Conservation (phyloP, 371 early-diverging fungal genomes). For the Circinella minor region DNA sequence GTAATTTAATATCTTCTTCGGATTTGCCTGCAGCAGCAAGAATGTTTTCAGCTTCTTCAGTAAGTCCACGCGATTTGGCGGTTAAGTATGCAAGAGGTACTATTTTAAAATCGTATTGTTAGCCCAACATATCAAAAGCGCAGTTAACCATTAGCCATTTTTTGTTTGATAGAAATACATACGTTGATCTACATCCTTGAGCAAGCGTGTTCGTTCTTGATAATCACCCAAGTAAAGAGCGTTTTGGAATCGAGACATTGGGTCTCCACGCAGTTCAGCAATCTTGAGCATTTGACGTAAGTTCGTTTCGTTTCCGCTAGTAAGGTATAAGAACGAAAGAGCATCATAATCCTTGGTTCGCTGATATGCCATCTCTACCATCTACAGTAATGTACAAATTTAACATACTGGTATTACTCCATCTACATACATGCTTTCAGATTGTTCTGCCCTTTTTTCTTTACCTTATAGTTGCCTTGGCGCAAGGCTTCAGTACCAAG, state of each 20-base stretch:
- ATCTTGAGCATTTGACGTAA: constrained; percentile 91
- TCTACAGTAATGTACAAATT: constrained; percentile 31
- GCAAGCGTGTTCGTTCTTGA: constrained; percentile 79
- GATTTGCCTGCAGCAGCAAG: constrained; percentile 71
- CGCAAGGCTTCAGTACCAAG: constrained; percentile 86
- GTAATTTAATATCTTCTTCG: constrained; percentile 64
- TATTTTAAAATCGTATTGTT: constrained; percentile 19
- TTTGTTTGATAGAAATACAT: constrained; percentile 18
- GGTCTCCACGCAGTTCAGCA: constrained; percentile 81
- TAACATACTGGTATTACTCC: too few relatives aligned
- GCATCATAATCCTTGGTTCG: constrained; percentile 87
- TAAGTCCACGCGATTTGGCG: constrained; percentile 87
- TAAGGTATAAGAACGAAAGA: constrained; percentile 91
- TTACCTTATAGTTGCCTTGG: constrained; percentile 85
- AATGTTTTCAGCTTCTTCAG: constrained; percentile 82
- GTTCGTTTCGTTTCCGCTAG: constrained; percentile 89
- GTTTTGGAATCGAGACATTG: constrained; percentile 88
- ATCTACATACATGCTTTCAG: too few relatives aligned
- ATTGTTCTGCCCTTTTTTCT: not conserved
- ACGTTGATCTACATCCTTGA: constrained; percentile 87
- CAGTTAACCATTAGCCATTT: too few relatives aligned
- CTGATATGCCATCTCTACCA: constrained; percentile 91
- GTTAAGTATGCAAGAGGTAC: constrained; percentile 90
- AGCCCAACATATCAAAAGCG: not conserved
- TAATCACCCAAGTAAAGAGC: constrained; percentile 87